phyloP scores from a whole-genome alignment of 106 monocot genomes.

The Acorus calamus region DNA sequence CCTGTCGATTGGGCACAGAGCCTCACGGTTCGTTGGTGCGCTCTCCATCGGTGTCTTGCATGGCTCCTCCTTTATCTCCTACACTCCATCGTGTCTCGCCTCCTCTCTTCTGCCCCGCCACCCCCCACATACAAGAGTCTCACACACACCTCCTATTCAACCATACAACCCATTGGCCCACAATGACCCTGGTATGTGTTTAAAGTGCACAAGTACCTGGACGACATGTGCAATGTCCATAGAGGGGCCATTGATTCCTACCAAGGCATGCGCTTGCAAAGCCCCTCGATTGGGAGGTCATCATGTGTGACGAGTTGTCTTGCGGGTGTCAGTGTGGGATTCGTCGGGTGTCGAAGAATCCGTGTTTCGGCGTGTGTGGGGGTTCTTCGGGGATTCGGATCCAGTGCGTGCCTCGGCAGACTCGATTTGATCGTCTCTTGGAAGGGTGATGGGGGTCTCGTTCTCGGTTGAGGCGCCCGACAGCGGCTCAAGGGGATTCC shows the following conservation, averaged over 20 bases:
- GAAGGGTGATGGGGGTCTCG: conserved; percentile 94
- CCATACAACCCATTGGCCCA: neutral
- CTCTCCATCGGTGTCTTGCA: too few relatives aligned
- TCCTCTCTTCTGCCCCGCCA: neutral
- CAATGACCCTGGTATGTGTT: neutral
- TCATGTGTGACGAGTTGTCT: conserved; percentile 47
- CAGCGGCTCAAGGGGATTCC: too few relatives aligned
- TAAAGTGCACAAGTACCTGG: conserved; percentile 66
- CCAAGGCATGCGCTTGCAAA: conserved; percentile 47
- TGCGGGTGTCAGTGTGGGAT: too few relatives aligned
- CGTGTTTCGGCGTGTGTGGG: too few relatives aligned
- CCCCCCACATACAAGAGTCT: neutral
- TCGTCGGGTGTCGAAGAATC: too few relatives aligned
- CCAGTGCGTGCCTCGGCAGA: conserved; percentile 38
- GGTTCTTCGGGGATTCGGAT: too few relatives aligned
- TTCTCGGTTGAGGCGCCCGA: too few relatives aligned
- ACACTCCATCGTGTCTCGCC: neutral
- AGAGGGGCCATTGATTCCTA: conserved; percentile 63
- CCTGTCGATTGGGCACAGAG: too few relatives aligned
- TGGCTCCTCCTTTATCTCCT: too few relatives aligned
- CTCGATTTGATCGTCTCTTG: conserved; percentile 76
- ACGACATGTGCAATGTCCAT: conserved; percentile 79
- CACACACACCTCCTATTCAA: neutral
- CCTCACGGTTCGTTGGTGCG: too few relatives aligned
- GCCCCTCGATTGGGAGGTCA: conserved; percentile 46